phyloP scores from a whole-genome alignment of 768 basidiomycete species.

The Sarcodon aspratus region DNA sequence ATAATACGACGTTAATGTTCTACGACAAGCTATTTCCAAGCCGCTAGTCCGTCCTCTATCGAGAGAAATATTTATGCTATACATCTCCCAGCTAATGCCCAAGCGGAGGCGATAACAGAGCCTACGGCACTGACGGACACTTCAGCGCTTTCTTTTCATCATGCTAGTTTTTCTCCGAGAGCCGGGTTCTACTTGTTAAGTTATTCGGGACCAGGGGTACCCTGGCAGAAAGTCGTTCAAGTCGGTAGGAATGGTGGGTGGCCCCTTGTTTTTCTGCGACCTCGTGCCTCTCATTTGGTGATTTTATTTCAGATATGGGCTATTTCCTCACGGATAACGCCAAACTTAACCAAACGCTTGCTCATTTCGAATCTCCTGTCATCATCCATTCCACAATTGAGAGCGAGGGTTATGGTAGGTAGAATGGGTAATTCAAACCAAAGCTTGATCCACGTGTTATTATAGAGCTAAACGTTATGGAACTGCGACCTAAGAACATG shows the following conservation, averaged over 20 bases:
- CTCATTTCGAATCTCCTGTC: slow-evolving; percentile 61
- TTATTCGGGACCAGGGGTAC: slow-evolving; percentile 74
- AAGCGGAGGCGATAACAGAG: slow-evolving; percentile 10
- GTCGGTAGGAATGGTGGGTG: slow-evolving; percentile 33
- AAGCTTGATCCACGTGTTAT: background rate
- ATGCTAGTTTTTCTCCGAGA: slow-evolving; percentile 69
- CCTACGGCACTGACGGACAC: slow-evolving; percentile 38
- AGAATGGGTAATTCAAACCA: background rate
- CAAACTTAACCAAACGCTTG: slow-evolving; percentile 47
- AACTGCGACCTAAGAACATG: slow-evolving; percentile 86
- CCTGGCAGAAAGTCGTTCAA: slow-evolving; percentile 76
- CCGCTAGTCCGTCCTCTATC: slow-evolving; percentile 71
- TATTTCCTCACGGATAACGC: slow-evolving; percentile 66
- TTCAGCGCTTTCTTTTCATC: slow-evolving; percentile 43
- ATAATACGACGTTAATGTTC: slow-evolving; percentile 1
- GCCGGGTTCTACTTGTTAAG: slow-evolving; percentile 76
- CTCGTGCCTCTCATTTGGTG: background rate
- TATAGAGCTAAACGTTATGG: slow-evolving; percentile 79
- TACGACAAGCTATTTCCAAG: slow-evolving; percentile 71
- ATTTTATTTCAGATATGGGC: slow-evolving; percentile 35
- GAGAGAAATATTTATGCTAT: slow-evolving; percentile 81
- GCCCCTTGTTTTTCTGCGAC: slow-evolving; percentile 6
- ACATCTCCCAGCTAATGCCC: slow-evolving; percentile 43
- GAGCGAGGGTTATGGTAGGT: slow-evolving; percentile 65
- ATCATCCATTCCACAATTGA: slow-evolving; percentile 60